Conservation (phyloP, 306 rosid species). For the Heteromeles arbutifolia region DNA sequence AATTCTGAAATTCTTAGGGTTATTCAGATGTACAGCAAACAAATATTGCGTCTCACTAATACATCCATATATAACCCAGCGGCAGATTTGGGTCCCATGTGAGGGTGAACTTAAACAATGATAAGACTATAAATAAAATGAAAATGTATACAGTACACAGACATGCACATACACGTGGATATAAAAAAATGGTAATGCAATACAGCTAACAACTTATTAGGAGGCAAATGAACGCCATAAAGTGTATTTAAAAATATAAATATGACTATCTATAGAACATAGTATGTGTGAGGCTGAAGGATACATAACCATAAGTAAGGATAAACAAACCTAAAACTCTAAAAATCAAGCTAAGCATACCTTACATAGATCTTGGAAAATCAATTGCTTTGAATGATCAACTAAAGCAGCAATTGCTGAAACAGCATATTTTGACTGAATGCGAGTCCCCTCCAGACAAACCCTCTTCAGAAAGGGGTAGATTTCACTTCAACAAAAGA, state of each 20-base stretch:
- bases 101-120: neutral
- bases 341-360: conserved; percentile 34
- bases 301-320: neutral
- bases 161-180: neutral
- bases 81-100: neutral
- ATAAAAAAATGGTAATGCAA: neutral
- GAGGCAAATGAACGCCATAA: neutral
- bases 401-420: conserved; percentile 61
- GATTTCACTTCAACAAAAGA: conserved; percentile 49
- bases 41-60: neutral
- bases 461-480: conserved; percentile 54
- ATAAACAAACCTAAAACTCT: neutral
- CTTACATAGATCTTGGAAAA: conserved; percentile 51
- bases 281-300: neutral
- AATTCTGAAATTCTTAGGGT: neutral
- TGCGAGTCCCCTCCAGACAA: conserved; percentile 71
- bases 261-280: neutral
- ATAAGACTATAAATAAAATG: neutral
- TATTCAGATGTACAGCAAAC: neutral
- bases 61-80: neutral
- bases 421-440: conserved; percentile 68
- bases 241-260: neutral
- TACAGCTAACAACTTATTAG: neutral
- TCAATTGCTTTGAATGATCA: conserved; percentile 33
- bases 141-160: neutral